Evolutionary conservation across 2,329 filamentous ascomycete species (phyloP).

Genomic region (Scytalidium lignicola): DNA sequence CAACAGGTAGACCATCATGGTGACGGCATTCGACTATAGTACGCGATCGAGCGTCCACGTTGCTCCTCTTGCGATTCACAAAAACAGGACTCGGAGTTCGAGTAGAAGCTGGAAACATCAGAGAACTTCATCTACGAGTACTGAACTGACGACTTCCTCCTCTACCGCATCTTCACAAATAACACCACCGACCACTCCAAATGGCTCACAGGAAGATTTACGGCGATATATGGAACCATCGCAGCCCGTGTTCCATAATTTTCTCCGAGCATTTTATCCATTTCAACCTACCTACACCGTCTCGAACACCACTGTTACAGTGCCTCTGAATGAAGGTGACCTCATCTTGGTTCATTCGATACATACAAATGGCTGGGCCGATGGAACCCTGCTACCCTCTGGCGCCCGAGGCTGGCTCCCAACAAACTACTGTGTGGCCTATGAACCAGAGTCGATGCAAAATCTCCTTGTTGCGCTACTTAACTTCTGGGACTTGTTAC

Average conservation of each 20-base stretch:
- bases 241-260: conserved; percentile 81
- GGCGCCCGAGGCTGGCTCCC: conserved; percentile 92
- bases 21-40: conserved; percentile 23
- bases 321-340: conserved; percentile 85
- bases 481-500: conserved; percentile 87
- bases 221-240: conserved; percentile 36
- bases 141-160: conserved; percentile 16
- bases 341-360: conserved; percentile 93
- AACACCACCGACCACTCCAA: conserved; percentile 72
- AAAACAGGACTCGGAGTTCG: conserved; percentile 29
- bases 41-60: conserved; percentile 54
- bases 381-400: conserved; percentile 82
- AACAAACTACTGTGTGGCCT: conserved; percentile 96
- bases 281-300: conserved; percentile 77
- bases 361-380: conserved; percentile 97
- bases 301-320: conserved; percentile 79
- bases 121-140: conserved; percentile 35
- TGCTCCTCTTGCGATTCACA: conserved; percentile 52
- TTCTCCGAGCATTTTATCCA: conserved; percentile 87
- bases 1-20: conserved; percentile 22
- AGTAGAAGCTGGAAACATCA: conserved; percentile 32
- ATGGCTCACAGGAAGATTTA: conserved; percentile 55
- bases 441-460: conserved; percentile 82
- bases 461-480: conserved; percentile 80
- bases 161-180: conserved; percentile 45